Conservation (phyloP, 768 basidiomycete species). For the Pleurotus tuber-regium region DNA sequence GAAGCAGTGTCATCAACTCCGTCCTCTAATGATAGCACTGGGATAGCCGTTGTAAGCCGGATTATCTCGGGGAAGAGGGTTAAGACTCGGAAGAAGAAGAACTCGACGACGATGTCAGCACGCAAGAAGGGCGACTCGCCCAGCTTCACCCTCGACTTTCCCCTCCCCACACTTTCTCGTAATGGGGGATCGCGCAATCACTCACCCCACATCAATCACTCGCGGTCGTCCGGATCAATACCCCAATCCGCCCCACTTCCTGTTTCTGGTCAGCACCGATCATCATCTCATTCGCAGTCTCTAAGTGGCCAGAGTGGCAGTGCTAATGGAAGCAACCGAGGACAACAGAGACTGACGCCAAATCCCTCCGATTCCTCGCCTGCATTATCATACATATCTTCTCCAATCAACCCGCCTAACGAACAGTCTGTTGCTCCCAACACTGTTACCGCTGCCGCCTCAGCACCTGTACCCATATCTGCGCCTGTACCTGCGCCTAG, state of each 20-base stretch:
- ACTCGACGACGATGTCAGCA: slow-evolving; percentile 13
- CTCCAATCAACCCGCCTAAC: slow-evolving; percentile 15
- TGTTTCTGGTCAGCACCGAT: background rate
- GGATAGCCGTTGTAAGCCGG: slow-evolving; percentile 3
- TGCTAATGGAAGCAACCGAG: slow-evolving; percentile 7
- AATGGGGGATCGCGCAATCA: slow-evolving; percentile 14
- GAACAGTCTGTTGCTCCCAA: slow-evolving; percentile 24
- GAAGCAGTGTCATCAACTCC: background rate
- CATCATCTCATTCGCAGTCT: slow-evolving; percentile 1
- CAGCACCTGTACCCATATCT: background rate
- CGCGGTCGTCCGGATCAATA: slow-evolving; percentile 9
- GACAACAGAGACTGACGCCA: background rate
- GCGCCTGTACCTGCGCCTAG: background rate
- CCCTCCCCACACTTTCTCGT: slow-evolving; percentile 25
- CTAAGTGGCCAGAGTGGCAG: slow-evolving; percentile 5
- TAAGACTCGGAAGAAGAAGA: slow-evolving; percentile 36
- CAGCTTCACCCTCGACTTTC: slow-evolving; percentile 32
- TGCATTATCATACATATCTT: slow-evolving; percentile 23
- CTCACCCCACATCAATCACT: slow-evolving; percentile 1
- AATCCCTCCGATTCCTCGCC: slow-evolving; percentile 5
- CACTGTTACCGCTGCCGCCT: slow-evolving; percentile 7
- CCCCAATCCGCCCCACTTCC: slow-evolving; percentile 1
- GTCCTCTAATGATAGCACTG: background rate
- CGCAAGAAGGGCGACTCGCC: slow-evolving; percentile 34
- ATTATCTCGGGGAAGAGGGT: slow-evolving; percentile 18